These are phyloP conservation scores for Clonostachys sp. DNA, from an alignment of 2,329 filamentous ascomycete species.

Conservation along the genomic window DNA sequence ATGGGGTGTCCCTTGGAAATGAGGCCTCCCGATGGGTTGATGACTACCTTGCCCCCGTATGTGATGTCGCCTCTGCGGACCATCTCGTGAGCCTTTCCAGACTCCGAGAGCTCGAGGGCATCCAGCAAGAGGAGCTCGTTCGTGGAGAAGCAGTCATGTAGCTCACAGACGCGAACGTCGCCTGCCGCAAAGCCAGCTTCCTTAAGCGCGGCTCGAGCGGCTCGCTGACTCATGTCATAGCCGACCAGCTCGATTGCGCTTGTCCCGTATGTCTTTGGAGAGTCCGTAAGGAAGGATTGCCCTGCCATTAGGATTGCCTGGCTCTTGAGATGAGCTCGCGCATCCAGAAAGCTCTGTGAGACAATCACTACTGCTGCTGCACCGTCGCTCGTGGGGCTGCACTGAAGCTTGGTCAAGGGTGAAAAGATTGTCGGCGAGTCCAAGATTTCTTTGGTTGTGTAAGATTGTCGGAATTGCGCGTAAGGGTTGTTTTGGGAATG, in stretches of 20 bases:
- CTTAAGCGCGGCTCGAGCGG: conserved; percentile 10
- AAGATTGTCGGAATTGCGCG: conserved; percentile 93
- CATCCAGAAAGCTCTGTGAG: background rate
- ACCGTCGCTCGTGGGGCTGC: conserved; percentile 85
- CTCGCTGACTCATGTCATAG: conserved; percentile 17
- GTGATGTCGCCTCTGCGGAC: background rate
- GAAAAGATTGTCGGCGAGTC: conserved; percentile 73
- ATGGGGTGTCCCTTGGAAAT: conserved; percentile 22
- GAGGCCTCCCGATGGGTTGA: conserved; percentile 19
- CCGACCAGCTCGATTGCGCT: conserved; percentile 18
- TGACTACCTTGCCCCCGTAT: conserved; percentile 46
- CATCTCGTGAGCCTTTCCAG: background rate
- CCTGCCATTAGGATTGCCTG: background rate
- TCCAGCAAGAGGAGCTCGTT: conserved; percentile 17
- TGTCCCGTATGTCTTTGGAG: conserved; percentile 35
- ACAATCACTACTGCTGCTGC: background rate
- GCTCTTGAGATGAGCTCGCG: background rate
- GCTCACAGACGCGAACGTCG: conserved; percentile 15
- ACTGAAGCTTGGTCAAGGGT: conserved; percentile 95
- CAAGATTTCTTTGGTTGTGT: conserved; percentile 79
- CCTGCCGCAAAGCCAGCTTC: conserved; percentile 9
- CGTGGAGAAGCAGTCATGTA: conserved; percentile 21
- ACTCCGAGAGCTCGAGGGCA: conserved; percentile 11
- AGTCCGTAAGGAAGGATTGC: background rate
- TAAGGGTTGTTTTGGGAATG: conserved; percentile 92